Percentiles rank a stretch among this genome's conserved stretches.
Conservation (phyloP, 106 monocot genomes). For the Posidonia australis region DNA sequence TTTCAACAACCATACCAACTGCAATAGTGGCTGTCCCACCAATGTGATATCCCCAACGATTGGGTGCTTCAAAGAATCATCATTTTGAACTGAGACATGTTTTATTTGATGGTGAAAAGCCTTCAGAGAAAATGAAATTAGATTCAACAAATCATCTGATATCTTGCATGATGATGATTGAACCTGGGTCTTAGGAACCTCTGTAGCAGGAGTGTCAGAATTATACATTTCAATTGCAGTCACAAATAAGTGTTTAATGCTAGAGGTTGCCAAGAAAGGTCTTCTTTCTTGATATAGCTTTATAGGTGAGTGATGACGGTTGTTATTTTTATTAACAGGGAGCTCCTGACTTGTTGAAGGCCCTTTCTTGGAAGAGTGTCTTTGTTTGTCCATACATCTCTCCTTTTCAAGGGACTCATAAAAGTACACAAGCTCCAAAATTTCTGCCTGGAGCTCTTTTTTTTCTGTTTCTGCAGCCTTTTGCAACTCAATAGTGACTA, state of each 20-base stretch:
- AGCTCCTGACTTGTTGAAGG: conserved; percentile 21
- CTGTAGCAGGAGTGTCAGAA: background rate
- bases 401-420: conserved; percentile 43
- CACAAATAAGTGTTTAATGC: conserved; percentile 38
- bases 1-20: conserved; percentile 42
- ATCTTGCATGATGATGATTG: conserved; percentile 29
- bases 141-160: conserved; percentile 21
- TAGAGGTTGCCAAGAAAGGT: conserved; percentile 51
- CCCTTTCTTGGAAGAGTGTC: conserved; percentile 20
- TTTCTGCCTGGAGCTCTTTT: conserved; percentile 44
- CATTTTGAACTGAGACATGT: conserved; percentile 22
- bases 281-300: conserved; percentile 36
- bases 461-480: conserved; percentile 36
- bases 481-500: conserved; percentile 46
- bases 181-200: conserved; percentile 28
- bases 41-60: conserved; percentile 50
- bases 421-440: conserved; percentile 40
- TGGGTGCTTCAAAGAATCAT: conserved; percentile 22
- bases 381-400: conserved; percentile 15
- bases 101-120: conserved; percentile 51
- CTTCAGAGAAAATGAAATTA: conserved; percentile 57
- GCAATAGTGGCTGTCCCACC: conserved; percentile 49
- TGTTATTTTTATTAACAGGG: conserved; percentile 16
- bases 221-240: conserved; percentile 22
- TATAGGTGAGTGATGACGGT: conserved; percentile 8